Evolutionary conservation across 352 stramenopile species (phyloP).

Genomic region (Pythium sukuiense): DNA sequence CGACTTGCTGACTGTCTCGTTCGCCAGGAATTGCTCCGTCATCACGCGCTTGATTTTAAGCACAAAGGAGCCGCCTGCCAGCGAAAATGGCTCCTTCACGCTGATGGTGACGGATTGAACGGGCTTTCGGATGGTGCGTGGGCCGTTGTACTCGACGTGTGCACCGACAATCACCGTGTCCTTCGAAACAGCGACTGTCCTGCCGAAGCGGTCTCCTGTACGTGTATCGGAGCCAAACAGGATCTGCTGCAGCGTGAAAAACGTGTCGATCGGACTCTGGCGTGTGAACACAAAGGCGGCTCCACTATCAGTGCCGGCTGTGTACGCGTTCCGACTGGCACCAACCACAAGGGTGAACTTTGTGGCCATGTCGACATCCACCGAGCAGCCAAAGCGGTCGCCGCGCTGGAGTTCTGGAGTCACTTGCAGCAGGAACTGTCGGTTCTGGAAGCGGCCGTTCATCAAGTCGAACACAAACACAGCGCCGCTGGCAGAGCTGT

Average conservation of each 20-base stretch:
- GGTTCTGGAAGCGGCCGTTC: constrained; percentile 57
- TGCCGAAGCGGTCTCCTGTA: constrained; percentile 68
- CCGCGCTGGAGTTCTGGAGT: constrained; percentile 46
- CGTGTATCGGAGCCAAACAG: constrained; percentile 67
- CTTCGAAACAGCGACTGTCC: constrained; percentile 62
- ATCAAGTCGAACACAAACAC: constrained; percentile 80
- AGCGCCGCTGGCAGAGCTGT: constrained; percentile 45
- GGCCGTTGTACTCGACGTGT: constrained; percentile 54
- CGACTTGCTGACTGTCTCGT: constrained; percentile 15
- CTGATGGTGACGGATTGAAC: constrained; percentile 60
- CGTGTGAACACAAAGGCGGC: constrained; percentile 54
- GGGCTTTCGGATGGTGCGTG: constrained; percentile 68
- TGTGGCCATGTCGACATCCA: constrained; percentile 72
- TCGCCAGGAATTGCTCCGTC: constrained; percentile 15
- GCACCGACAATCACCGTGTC: constrained; percentile 72
- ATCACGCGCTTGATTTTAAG: constrained; percentile 43
- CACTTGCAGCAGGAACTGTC: constrained; percentile 58
- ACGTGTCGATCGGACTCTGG: constrained; percentile 49
- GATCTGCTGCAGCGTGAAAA: constrained; percentile 74
- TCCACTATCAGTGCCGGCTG: constrained; percentile 44
- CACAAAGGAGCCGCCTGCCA: constrained; percentile 43
- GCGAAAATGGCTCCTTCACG: constrained; percentile 16
- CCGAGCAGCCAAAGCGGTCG: constrained; percentile 65
- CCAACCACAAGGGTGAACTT: constrained; percentile 73
- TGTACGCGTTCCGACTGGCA: constrained; percentile 43